These are phyloP conservation scores for Xylariales sp. DNA, from an alignment of 2,329 filamentous ascomycete genomes.

Conservation along the genomic window DNA sequence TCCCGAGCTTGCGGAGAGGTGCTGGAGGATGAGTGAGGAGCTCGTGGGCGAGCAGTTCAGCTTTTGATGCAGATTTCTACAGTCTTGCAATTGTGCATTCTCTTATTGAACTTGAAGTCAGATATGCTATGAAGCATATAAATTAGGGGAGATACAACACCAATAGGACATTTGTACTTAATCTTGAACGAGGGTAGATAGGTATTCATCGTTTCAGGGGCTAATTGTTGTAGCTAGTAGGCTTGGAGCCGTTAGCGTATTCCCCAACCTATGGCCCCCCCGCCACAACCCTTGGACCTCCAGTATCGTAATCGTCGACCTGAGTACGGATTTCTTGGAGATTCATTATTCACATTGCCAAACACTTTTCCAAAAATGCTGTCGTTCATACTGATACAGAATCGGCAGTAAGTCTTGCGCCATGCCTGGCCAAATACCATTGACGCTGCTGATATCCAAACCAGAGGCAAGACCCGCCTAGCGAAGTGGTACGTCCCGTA, in stretches of 20 bases:
- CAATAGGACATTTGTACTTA: too few relatives aligned
- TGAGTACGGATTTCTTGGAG: too few relatives aligned
- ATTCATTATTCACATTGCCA: too few relatives aligned
- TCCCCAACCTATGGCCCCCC: not conserved
- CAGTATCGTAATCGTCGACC: not conserved
- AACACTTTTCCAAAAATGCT: conserved; percentile 28
- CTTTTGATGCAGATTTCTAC: conserved; percentile 8
- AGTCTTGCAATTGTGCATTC: not conserved
- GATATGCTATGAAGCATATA: not conserved
- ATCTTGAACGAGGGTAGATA: too few relatives aligned
- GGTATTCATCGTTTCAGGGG: too few relatives aligned
- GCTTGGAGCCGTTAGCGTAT: not conserved
- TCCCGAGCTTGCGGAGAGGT: conserved; percentile 29
- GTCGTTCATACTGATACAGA: conserved; percentile 39
- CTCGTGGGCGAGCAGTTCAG: conserved; percentile 31
- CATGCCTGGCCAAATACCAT: not conserved
- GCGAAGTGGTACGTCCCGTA: conserved; percentile 99
- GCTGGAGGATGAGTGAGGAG: conserved; percentile 33
- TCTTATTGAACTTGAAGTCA: not conserved
- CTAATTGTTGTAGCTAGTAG: too few relatives aligned
- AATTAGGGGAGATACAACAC: too few relatives aligned
- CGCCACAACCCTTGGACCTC: not conserved
- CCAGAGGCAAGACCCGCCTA: conserved; percentile 92
- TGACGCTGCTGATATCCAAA: not conserved
- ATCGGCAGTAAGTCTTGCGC: conserved; percentile 31